These are phyloP conservation scores for Phytophthora pisi DNA, from an alignment of 352 stramenopile genomes.

Conservation along the genomic window DNA sequence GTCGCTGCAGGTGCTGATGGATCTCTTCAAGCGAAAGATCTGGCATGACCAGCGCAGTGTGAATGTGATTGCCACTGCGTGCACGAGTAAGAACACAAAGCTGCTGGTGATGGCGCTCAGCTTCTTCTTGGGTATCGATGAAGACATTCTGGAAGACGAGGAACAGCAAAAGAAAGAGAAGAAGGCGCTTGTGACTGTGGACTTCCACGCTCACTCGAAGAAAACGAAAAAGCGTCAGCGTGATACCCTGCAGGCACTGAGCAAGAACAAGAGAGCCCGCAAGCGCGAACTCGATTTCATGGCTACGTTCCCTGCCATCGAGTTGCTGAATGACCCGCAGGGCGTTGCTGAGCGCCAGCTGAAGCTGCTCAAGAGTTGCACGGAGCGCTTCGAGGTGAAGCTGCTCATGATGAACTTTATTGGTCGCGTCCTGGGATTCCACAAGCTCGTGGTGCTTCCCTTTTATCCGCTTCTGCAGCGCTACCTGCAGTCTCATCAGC, in stretches of 20 bases:
- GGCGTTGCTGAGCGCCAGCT: slow-evolving; percentile 94
- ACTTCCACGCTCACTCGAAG: slow-evolving; percentile 96
- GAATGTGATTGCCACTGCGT: slow-evolving; percentile 96
- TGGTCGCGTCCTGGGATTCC: slow-evolving; percentile 95
- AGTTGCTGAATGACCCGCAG: slow-evolving; percentile 97
- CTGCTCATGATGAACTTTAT: slow-evolving; percentile 99
- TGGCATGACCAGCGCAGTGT: slow-evolving; percentile 97
- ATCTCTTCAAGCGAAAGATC: slow-evolving; percentile 96
- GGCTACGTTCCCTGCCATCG: slow-evolving; percentile 96
- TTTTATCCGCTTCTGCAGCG: slow-evolving; percentile 98
- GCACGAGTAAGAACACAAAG: slow-evolving; percentile 86
- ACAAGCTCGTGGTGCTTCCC: slow-evolving; percentile 96
- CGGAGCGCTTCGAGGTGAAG: slow-evolving; percentile 93
- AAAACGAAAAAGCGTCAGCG: slow-evolving; percentile 94
- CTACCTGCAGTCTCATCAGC: slow-evolving; percentile 89
- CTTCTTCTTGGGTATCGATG: slow-evolving; percentile 99
- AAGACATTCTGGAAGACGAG: slow-evolving; percentile 96
- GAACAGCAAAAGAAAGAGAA: slow-evolving; percentile 91
- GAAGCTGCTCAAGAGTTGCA: slow-evolving; percentile 90
- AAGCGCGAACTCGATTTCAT: slow-evolving; percentile 79
- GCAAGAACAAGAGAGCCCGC: slow-evolving; percentile 90
- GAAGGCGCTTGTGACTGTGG: slow-evolving; percentile 83
- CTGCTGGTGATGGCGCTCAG: slow-evolving; percentile 92
- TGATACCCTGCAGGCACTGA: slow-evolving; percentile 86
- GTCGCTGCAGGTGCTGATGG: slow-evolving; percentile 92